A percentile compares a stretch with the other conserved stretches of the same genome.
Evolutionary conservation across 2,329 filamentous ascomycete species (phyloP).

Genomic region (Coniella lustricola): DNA sequence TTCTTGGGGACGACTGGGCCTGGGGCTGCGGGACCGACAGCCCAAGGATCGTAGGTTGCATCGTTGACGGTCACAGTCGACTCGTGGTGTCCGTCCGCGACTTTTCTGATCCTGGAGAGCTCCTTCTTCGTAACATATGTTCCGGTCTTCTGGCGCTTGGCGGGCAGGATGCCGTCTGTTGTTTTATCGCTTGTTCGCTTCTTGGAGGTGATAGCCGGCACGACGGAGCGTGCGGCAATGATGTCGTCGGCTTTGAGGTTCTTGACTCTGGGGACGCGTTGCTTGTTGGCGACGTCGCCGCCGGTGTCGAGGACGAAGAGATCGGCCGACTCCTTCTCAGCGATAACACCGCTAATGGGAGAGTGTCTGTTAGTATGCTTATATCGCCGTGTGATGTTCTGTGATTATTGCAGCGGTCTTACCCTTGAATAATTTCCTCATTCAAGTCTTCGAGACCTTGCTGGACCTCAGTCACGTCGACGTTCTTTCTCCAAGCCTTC

Average conservation of each 20-base stretch:
- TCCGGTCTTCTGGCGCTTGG: conserved; percentile 69
- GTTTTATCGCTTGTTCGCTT: conserved; percentile 69
- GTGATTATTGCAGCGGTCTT: conserved; percentile 23
- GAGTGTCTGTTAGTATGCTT: not conserved
- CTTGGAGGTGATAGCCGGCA: conserved; percentile 69
- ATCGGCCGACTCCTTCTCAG: conserved; percentile 73
- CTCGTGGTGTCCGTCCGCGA: conserved; percentile 68
- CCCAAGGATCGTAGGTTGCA: conserved; percentile 76
- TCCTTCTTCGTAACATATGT: conserved; percentile 77
- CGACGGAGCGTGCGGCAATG: conserved; percentile 71
- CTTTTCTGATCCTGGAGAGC: conserved; percentile 65
- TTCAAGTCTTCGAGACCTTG: conserved; percentile 76
- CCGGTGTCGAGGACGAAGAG: conserved; percentile 78
- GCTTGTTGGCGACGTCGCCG: conserved; percentile 60
- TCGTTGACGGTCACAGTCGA: conserved; percentile 48
- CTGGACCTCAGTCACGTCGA: conserved; percentile 83
- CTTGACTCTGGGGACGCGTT: conserved; percentile 63
- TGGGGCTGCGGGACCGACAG: conserved; percentile 25
- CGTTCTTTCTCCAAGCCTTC: conserved; percentile 98
- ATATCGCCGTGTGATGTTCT: too few relatives aligned
- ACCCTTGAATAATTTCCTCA: conserved; percentile 89
- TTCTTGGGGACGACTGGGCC: conserved; percentile 18
- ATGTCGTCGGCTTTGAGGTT: conserved; percentile 87
- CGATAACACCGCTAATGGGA: conserved; percentile 60
- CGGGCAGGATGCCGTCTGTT: conserved; percentile 63